phyloP scores from a whole-genome alignment of 345 rosid species.

The Turnera subulata region DNA sequence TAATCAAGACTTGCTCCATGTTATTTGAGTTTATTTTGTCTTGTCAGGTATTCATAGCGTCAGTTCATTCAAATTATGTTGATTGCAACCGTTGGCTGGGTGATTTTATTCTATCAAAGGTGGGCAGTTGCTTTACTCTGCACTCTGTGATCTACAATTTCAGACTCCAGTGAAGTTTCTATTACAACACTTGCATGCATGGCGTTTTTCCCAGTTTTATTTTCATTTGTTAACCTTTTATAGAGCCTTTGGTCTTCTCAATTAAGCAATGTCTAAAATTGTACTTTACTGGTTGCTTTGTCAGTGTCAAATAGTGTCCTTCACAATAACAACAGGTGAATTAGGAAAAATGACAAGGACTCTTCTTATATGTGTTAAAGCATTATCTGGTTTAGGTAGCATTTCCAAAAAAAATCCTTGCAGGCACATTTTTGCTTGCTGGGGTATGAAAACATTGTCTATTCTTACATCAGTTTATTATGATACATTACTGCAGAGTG shows the following conservation, averaged over 20 bases:
- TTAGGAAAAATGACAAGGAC: no score
- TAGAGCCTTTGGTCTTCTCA: no score
- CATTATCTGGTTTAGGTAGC: no score
- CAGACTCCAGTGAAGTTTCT: neutral
- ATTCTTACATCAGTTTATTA: conserved; percentile 9
- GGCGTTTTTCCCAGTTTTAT: neutral
- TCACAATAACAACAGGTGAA: no score
- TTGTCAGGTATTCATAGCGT: conserved; percentile 83
- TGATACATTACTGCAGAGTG: conserved; percentile 57
- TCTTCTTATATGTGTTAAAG: no score
- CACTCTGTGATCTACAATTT: neutral
- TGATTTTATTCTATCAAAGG: conserved; percentile 91
- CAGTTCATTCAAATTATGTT: conserved; percentile 88
- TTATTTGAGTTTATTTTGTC: conserved; percentile 7
- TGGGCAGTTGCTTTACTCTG: conserved; percentile 17
- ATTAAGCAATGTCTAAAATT: no score
- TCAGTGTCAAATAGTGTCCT: no score
- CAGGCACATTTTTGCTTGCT: neutral
- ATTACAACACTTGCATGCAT: neutral
- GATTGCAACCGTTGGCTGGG: conserved; percentile 98
- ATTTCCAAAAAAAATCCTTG: no score
- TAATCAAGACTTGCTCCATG: neutral
- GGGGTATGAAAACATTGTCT: neutral
- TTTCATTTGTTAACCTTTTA: no score
- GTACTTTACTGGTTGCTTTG: no score